These are phyloP conservation scores for Astrephomene gubernaculifera DNA, from an alignment of 139 green algal species.

Conservation along the genomic window DNA sequence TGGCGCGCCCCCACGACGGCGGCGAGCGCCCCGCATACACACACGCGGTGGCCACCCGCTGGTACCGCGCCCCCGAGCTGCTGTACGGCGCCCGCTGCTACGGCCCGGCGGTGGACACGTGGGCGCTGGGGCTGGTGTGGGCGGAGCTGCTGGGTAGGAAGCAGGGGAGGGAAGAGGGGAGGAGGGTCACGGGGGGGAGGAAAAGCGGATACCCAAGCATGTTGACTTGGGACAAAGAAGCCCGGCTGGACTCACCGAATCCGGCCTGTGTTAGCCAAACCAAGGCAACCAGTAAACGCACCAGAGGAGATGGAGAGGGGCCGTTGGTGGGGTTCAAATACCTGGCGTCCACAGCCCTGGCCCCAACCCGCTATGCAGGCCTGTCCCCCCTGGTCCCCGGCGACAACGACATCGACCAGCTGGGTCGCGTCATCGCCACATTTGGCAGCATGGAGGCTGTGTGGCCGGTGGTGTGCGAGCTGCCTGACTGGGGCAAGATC, in stretches of 20 bases:
- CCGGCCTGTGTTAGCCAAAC: no score
- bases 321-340: no score
- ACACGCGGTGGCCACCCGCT: constrained; percentile 95
- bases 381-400: constrained; percentile 53
- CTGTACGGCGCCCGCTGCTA: constrained; percentile 54
- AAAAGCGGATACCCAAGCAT: background rate
- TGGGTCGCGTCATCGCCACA: constrained; percentile 44
- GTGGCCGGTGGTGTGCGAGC: constrained; percentile 48
- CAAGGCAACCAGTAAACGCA: no score
- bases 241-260: no score
- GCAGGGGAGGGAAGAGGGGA: background rate
- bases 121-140: constrained; percentile 49
- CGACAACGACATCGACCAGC: constrained; percentile 66
- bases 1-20: constrained; percentile 76
- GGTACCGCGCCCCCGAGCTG: constrained; percentile 87
- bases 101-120: constrained; percentile 51
- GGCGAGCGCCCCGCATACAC: constrained; percentile 68
- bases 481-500: constrained; percentile 51
- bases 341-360: no score
- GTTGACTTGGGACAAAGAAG: no score
- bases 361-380: constrained; percentile 17
- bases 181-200: no score
- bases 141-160: constrained; percentile 57
- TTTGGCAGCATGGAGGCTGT: constrained; percentile 51
- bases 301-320: no score